Base-by-base conservation (phyloP, 2,329 filamentous ascomycete species). In the Botrytis fragariae region DNA sequence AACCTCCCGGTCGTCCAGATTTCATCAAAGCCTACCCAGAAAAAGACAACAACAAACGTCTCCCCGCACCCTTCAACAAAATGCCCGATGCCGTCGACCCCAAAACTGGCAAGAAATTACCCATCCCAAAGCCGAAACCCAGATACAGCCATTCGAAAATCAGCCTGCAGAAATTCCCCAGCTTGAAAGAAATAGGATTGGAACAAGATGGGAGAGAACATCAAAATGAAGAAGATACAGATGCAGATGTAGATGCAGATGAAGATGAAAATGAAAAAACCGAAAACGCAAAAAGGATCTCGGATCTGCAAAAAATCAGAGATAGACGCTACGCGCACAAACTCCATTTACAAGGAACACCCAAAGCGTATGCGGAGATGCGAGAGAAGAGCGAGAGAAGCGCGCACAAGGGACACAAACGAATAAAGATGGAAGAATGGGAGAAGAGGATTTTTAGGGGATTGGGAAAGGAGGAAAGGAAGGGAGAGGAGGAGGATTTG, bases 1-100 rank as follows among this genome's bases (percentile, higher is more conserved):
- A 69, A 32, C 65, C 65, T 14, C 48, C 65, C 9, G 65, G 65
- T 7, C 65, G 65, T 25, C 65, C 65, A 42, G n/a, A 59, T 25
- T 69, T 69, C n/a, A 57, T 69, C 37, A 69, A 59, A 16, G 10
- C 39, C 4, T 42, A 42, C 37, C 65, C 65, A 16, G 48, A 57
- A 39, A 69, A 69, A 57, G 29, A 57, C 14, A 69, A 16, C n/a
- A 69, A 69, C 12, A 42, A 57, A 32, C 48, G n/a, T 18, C 35
- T 32, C 29, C 35, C 37, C 48, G 25, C 48, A 25, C 65, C 65
- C 25, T 69, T 69, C n/a, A 10, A 69, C 37, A 57, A 42, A 29
- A 5, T 69, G 2, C 54, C 32, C 29, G 9, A 44, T 9, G 16
- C 18, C 12, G 4, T 57, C 4, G 65, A 69, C 29, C 48, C 48